phyloP scores from a whole-genome alignment of 495 filamentous ascomycete species.

The Penicillium herquei region DNA sequence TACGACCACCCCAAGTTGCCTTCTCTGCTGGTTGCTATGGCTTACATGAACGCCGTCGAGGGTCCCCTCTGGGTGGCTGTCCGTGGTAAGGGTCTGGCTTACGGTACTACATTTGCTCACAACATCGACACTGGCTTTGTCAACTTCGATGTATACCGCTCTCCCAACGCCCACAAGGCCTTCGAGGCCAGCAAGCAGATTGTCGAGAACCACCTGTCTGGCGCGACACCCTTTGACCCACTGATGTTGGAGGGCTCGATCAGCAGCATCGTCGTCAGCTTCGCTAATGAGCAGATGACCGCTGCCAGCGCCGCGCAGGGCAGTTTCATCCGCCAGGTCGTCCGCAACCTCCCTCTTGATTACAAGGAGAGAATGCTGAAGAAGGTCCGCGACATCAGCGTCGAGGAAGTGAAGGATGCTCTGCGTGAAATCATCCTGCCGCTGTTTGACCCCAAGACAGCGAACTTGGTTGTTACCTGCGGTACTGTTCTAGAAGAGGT shows the following conservation, averaged over 20 bases:
- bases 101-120: conserved; percentile 73
- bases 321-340: conserved; percentile 78
- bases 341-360: conserved; percentile 71
- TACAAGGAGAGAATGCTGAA: conserved; percentile 75
- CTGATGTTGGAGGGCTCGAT: conserved; percentile 86
- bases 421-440: conserved; percentile 75
- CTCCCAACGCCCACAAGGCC: conserved; percentile 85
- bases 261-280: conserved; percentile 76
- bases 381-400: conserved; percentile 69
- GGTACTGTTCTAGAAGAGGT: conserved; percentile 82
- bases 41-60: conserved; percentile 91
- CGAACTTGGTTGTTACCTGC: conserved; percentile 87
- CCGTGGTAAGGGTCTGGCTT: conserved; percentile 88
- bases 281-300: conserved; percentile 84
- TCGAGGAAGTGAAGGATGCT: conserved; percentile 73
- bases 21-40: conserved; percentile 77
- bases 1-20: conserved; percentile 77
- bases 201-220: conserved; percentile 65
- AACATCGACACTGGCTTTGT: conserved; percentile 77
- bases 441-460: conserved; percentile 70
- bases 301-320: conserved; percentile 74
- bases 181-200: conserved; percentile 74
- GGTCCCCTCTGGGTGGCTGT: conserved; percentile 92
- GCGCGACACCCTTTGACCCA: conserved; percentile 65
- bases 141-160: conserved; percentile 80